Base-by-base conservation (phyloP, 176 grass and related monocot species). In the Rhynchospora pubera region DNA sequence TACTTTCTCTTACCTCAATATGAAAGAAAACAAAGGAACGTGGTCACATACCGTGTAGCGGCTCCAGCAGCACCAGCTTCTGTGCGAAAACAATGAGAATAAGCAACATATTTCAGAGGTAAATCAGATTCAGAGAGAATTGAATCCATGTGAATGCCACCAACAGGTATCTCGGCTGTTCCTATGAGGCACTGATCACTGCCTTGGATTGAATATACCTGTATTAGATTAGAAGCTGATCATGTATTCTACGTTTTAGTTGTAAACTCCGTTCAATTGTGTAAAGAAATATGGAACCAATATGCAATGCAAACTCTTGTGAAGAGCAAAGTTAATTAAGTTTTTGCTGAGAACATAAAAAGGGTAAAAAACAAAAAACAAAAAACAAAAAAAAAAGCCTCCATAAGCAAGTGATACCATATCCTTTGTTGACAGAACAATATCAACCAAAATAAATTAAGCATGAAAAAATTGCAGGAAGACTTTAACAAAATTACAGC, bases 121-220 rank as follows among this genome's bases (percentile, higher is more conserved):
- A 98, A 88, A 62, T 42, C 62, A 76, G 89, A 88, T 76, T 93
- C 90, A 13, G 65, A 60, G 58, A 98, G 86, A 88, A 98, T 94
- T 30, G 96, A 93, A 70, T 98, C 89, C 92, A 98, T 93, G 79
- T 98, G 96, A 78, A 98, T 98, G 81, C 96, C 96, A 58, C 96
- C 92, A 14, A 98, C 96, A 75, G 92, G 92, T 88, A 98, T 98
- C 82, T 98, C 96, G 26, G 92, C 96, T 34, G 92, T 98, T 73
- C 96, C 96, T 85, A 98, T 94, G 55, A 98, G 92, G 83, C 96
- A 98, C 80, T 98, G 96, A 32, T 98, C 96, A 59, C 82, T 94
- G 84, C 67, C 80, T 78, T 93, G 90, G 61, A 98, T 94, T 77
- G 92, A 94, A 87, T 98, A 98, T n/a, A 98, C 91, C 96, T 94